These are phyloP conservation scores for Plenodomus tracheiphilus DNA, from an alignment of 2,329 filamentous ascomycete species.

Conservation along the genomic window DNA sequence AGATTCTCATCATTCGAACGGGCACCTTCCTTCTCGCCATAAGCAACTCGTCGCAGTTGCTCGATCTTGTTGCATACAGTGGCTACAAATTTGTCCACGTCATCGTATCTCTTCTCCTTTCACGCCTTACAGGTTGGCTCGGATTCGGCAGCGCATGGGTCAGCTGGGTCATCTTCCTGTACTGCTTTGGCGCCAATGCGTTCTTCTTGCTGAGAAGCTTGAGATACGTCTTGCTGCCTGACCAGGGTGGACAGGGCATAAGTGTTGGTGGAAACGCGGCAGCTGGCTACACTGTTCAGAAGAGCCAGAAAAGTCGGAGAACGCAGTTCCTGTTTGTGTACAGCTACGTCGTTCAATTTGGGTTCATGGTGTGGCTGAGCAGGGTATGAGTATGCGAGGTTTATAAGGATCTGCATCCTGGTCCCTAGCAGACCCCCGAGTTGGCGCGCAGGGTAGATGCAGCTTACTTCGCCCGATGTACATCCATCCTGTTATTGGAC, in stretches of 20 bases:
- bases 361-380: constrained; percentile 87
- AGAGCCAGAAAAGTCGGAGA: constrained; percentile 62
- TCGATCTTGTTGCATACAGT: constrained; percentile 93
- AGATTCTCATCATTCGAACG: constrained; percentile 87
- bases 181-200: constrained; percentile 91
- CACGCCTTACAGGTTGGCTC: constrained; percentile 65
- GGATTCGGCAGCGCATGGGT: constrained; percentile 85
- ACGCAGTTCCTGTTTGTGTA: constrained; percentile 53
- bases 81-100: constrained; percentile 99
- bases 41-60: constrained; percentile 87
- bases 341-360: constrained; percentile 88
- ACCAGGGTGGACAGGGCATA: constrained; percentile 48
- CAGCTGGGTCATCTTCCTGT: constrained; percentile 85
- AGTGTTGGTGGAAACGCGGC: constrained; percentile 41
- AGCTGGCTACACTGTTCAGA: constrained; percentile 71
- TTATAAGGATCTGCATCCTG: neutral
- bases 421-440: neutral
- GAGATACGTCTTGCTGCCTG: constrained; percentile 92
- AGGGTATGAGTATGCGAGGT: constrained; percentile 21
- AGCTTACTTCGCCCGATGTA: too few relatives aligned
- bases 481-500: too few relatives aligned
- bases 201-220: constrained; percentile 93
- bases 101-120: constrained; percentile 81
- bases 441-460: too few relatives aligned
- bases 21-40: constrained; percentile 94